These are phyloP conservation scores for Ascochyta clinopodiicola DNA, from an alignment of 2,329 filamentous ascomycete species.

Conservation along the genomic window DNA sequence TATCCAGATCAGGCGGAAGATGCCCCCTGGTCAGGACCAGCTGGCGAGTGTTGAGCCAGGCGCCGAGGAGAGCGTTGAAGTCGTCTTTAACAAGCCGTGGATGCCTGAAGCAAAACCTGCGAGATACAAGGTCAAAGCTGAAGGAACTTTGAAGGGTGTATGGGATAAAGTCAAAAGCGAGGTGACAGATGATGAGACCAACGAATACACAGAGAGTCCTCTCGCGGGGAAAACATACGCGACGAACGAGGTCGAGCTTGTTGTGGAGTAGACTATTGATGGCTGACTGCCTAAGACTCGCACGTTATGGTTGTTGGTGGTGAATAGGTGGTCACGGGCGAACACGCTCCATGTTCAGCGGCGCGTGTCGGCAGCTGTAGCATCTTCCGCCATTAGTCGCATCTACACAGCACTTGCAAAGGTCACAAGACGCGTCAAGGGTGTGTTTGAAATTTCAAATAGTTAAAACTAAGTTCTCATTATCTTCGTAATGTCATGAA, in stretches of 20 bases:
- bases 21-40: constrained; percentile 47
- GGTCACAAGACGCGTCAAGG: neutral
- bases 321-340: too few species aligned
- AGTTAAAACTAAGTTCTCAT: constrained; percentile 31
- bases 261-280: constrained; percentile 4
- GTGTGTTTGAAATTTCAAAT: constrained; percentile 10
- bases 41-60: constrained; percentile 47
- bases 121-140: constrained; percentile 45
- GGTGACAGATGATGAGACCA: constrained; percentile 33
- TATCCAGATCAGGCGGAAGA: constrained; percentile 45
- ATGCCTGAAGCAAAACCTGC: constrained; percentile 46
- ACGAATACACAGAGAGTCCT: constrained; percentile 32
- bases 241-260: constrained; percentile 31
- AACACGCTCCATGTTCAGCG: too few species aligned
- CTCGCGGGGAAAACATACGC: constrained; percentile 33
- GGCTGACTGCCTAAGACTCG: too few species aligned
- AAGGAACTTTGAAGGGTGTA: constrained; percentile 45
- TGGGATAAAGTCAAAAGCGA: constrained; percentile 41
- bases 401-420: too few species aligned
- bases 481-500: constrained; percentile 37
- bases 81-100: constrained; percentile 48
- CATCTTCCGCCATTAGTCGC: too few species aligned
- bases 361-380: too few species aligned
- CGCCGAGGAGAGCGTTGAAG: constrained; percentile 40
- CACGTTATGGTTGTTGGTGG: too few species aligned